Conservation (phyloP, 139 green algal species). For the Tetradesmus lagerheimii region DNA sequence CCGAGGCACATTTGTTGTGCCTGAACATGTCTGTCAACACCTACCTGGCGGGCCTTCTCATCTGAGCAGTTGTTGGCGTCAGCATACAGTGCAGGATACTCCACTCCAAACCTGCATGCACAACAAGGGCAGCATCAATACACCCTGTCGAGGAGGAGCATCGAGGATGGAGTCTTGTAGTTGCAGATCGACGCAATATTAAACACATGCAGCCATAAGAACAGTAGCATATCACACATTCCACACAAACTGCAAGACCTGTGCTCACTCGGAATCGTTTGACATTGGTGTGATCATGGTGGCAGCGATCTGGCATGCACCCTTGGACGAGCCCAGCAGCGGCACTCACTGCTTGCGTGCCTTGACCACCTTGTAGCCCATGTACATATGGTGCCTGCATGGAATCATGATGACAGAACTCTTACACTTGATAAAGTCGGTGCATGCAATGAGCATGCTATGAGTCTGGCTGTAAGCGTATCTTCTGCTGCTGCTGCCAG, state of each 20-base stretch:
- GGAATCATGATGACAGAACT: no score
- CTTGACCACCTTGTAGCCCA: constrained; percentile 40
- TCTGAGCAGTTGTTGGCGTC: constrained; percentile 58
- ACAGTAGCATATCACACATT: no score
- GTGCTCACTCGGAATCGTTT: no score
- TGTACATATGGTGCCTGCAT: constrained; percentile 53
- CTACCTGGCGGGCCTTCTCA: constrained; percentile 36
- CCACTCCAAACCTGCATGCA: constrained; percentile 58
- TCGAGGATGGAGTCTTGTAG: no score
- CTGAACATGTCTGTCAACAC: neutral
- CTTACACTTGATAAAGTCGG: no score
- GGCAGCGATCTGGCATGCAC: neutral
- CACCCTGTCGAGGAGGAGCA: no score
- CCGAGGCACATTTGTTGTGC: no score
- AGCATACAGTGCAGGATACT: constrained; percentile 72
- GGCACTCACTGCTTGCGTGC: constrained; percentile 17
- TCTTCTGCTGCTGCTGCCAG: neutral
- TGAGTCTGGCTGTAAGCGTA: neutral
- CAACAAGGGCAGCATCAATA: no score
- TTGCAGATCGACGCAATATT: no score
- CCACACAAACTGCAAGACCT: no score
- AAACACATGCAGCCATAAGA: no score
- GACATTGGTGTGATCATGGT: neutral
- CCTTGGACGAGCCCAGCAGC: neutral
- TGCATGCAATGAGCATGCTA: neutral